Base-by-base conservation (phyloP, 768 basidiomycete genomes). In the Thelephora ganbajun region DNA sequence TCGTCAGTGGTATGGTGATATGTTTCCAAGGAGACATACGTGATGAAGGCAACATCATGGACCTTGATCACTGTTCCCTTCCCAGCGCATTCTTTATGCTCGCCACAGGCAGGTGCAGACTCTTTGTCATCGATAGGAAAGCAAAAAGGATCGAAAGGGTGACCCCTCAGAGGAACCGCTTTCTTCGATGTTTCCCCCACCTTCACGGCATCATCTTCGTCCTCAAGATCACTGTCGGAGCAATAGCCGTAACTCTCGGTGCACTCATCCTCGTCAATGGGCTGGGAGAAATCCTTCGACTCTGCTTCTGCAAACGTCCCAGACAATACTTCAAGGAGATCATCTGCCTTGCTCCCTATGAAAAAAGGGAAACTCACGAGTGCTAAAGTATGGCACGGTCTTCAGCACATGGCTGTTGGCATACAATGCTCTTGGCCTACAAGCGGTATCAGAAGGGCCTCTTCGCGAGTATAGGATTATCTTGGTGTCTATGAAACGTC, bases 141-240 rank as follows among this genome's bases (percentile, higher is more conserved):
- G 9, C 26, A 30, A 9, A 30, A 30, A 4, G 26, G 26, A 9
- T 30, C 26, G 26, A 22, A 36, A 20, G 13, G 6, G 16, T 7
- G 34, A 11, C 47, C 45, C n/a, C 20, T 13, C 9, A 26, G 9
- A 6, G 12, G 20, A 30, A 11, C 33, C 35, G 2, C 19, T 33
- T 13, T 5, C 13, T 12, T 11, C 14, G 20, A 18, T 39, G 22
- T 34, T 3, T 16, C 30, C n/a, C n/a, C n/a, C 14, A 9, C 6
- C 11, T 46, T 35, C 3, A 33, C 18, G 18, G 19, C 14, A 14
- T 48, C 46, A 2, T 13, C 20, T 2, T 34, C 45, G 13, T 50
- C 49, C 9, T 50, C 49, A 2, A 50, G 46, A 30, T 50, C 49
- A 33, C 49, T 50, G 30, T 50, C 49, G 30, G 46, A 47, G 14